Base-by-base conservation (phyloP, 164 flowering plant genomes). In the Chimonanthus praecox region DNA sequence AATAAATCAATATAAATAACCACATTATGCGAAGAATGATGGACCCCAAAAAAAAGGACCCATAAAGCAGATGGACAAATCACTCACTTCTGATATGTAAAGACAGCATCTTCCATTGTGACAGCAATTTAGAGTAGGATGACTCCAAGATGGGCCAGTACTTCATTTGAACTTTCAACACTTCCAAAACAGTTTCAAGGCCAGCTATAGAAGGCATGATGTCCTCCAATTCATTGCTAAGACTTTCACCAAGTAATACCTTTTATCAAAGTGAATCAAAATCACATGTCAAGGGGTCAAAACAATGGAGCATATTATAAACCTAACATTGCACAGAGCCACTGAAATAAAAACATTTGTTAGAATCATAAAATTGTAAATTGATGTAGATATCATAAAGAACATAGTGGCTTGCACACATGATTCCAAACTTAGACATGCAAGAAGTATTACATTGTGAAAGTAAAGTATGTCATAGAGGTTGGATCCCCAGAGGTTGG, bases 171-270 rank as follows among this genome's bases (percentile, higher is more conserved):
- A 95, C 87, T 73, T 82, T 77, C 77, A 90, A 66, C 44, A 95
- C 99, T 71, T 93, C 94, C 69, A 93, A 54, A 73, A 91, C 88
- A 54, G 97, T 86, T 74, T 74, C 78, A 74, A 89, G 44, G 58
- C 92, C 96, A 78, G 93, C 74, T 78, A 73, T 88, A 10, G 96
- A 86, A 48, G 99, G 98, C 58, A 69, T n/a, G 46, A 58, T 44
- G 7, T 71, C 75, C 8, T 72, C 85, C 76, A 81, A 62, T 50
- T 85, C 81, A 62, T 62, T 47, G 60, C 44, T 83, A 69, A 87
- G 85, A 80, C 60, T 79, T 83, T 90, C 98, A 80, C 97, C 98
- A 73, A 95, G 91, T 70, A 95, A 79, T 54, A 89, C 99, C 99
- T 95, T 75, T 58, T 68, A 62, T n/a, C 68, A 69, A 75, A 62